Base-by-base conservation (phyloP, 2,329 filamentous ascomycete species). In the Alternaria triticina region DNA sequence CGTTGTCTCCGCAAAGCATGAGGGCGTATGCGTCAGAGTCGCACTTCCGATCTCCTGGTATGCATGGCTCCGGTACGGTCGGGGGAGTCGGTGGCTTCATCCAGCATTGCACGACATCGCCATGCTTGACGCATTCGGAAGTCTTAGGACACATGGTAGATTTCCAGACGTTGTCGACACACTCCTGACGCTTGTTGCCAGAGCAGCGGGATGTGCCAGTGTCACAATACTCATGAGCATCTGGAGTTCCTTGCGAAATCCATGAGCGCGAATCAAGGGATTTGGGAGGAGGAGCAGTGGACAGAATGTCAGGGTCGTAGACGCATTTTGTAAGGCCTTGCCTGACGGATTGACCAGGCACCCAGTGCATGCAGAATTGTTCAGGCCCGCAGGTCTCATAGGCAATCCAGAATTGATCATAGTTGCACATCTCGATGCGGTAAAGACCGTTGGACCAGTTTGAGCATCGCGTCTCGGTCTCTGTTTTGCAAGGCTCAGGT, bases 21-120 rank as follows among this genome's bases (percentile, higher is more conserved):
- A 61, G 52, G 13, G 45, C 50, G 27, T 64, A 61, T 27, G 17
- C 20, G 40, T 57, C 47, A 4, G 23, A 23, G 28, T 44, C 36
- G 61, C 61, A 64, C 17, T 47, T 57, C 1, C 22, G 23, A n/a
- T 61, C 28, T 43, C 57, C 57, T 8, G 57, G 52, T 1, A 12
- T 28, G 27, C 61, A 64, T 25, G 25, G 25, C 28, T 36, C 28
- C 7, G 28, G 49, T 36, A 30, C 20, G 5, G 30, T 30, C 8
- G 47, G 13, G 7, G 28, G 11, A 5, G n/a, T 22, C 2, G 36
- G 50, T 9, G 12, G 47, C 17, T 30, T 27, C 49, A 60, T 25
- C 23, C 56, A 43, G 13, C 56, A 40, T 13, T 27, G 45, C 22
- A 20, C 45, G 45, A 22, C 15, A 30, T 44, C 56, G 28, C 52